Base-by-base conservation (phyloP, 805 yeast genomes). In the Scheffersomyces ergatensis region DNA sequence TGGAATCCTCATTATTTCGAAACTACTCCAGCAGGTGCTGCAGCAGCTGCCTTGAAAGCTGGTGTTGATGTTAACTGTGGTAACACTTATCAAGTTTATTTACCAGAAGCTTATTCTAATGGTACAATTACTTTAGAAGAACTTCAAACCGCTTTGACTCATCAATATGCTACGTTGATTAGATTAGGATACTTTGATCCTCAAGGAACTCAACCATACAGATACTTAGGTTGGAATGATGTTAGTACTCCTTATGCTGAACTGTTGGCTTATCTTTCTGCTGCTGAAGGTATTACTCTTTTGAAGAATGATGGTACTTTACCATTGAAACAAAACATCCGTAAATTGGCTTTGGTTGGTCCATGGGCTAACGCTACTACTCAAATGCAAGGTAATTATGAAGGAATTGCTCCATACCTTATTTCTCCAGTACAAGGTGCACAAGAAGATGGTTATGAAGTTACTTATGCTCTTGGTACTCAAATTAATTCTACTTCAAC, bases 291-390 rank as follows among this genome's bases (percentile, higher is more conserved):
- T 34, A 42, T 42, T 32, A 42, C 41, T 19, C 35, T 42, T 13
- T 33, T 42, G 15, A 42, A 42, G 42, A 42, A 42, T 23, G 42
- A 38, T 31, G 40, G 40, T 42, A 36, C 42, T n/a, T 38, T 42
- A 35, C 45, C 45, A 34, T 34, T 42, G 14, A 25, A 34, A 21
- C 33, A 38, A 13, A 20, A 21, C 15, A 19, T 40, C 15, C 36
- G 12, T 8, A 42, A 34, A 24, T 18, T 42, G 21, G 45, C 45
- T 16, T 26, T 42, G 29, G 34, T 42, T 27, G 45, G 45, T 18
- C 42, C 40, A 34, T 36, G 38, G 37, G 41, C 42, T 25, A 34
- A 34, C 24, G 39, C 40, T 4, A 37, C 40, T 14, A 33, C 35
- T 14, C 36, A 32, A 32, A 25, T 37, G 36, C 36, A 31, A 23